These are phyloP conservation scores for Penicillium cosmopolitanum DNA, from an alignment of 495 filamentous ascomycete species.

Conservation along the genomic window DNA sequence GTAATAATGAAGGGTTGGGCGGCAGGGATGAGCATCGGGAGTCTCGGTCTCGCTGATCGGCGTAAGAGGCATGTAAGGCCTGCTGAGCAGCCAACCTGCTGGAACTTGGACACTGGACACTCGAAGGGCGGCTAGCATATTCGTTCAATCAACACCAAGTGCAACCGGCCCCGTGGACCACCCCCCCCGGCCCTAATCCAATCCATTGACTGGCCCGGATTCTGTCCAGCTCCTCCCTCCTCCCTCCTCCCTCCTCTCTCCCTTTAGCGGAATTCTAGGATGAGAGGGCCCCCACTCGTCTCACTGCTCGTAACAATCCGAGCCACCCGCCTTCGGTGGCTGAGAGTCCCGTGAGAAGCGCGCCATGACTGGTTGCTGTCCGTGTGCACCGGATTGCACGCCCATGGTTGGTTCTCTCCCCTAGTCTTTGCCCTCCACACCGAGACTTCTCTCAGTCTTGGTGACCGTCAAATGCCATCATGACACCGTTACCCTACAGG, in stretches of 20 bases:
- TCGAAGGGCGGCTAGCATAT: neutral
- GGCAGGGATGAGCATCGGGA: conserved; percentile 18
- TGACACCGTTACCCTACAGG: conserved; percentile 28
- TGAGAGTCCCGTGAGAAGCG: conserved; percentile 19
- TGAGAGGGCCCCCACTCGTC: conserved; percentile 26
- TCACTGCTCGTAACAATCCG: conserved; percentile 27
- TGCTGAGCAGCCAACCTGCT: neutral
- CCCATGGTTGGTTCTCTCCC: conserved; percentile 19
- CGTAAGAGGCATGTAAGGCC: conserved; percentile 17
- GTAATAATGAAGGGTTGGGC: conserved; percentile 16
- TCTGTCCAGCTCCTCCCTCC: conserved; percentile 15
- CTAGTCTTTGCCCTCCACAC: conserved; percentile 10
- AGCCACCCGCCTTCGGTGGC: conserved; percentile 29
- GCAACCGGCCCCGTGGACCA: conserved; percentile 1
- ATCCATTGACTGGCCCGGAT: conserved; percentile 23
- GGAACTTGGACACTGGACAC: neutral
- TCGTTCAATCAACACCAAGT: neutral
- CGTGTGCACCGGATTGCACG: conserved; percentile 1
- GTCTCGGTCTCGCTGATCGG: conserved; percentile 17
- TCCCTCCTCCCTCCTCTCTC: no score
- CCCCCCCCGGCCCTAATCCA: conserved; percentile 1
- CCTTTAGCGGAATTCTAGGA: conserved; percentile 28
- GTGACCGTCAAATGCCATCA: conserved; percentile 14
- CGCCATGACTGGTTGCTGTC: conserved; percentile 3
- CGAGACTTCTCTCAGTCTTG: neutral